Base-by-base conservation (phyloP, 164 flowering plant genomes). In the Berberis thunbergii region DNA sequence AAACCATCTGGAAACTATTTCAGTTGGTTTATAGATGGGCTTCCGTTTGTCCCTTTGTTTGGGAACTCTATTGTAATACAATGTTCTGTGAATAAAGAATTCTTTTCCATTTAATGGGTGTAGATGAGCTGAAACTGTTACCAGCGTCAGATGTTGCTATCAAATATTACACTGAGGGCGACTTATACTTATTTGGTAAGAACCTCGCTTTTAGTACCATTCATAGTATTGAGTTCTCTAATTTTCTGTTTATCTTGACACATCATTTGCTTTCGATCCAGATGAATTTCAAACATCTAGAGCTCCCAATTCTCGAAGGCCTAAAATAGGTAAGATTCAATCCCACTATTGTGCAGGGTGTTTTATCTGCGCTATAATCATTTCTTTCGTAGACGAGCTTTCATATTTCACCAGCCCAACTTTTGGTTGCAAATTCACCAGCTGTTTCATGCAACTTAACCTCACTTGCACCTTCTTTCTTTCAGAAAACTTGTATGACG, bases 231-330 rank as follows among this genome's bases (percentile, higher is more conserved):
- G 3, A 0, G n/a, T 52, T 52, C n/a, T 52, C 11, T 11, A 11
- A 52, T 4, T 4, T 52, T 52, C n/a, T 10, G n/a, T 52, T 6
- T 52, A 52, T 52, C 13, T 52, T 4, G n/a, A 7, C n/a, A 7
- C 0, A 11, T 26, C 4, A 1, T 52, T 52, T 12, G 8, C 2
- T 67, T 67, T 69, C 41, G 50, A 49, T 61, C 26, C 85, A 94
- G 98, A 94, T 86, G 98, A 94, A 79, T 94, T 90, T 66, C 98
- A 94, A 76, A 91, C 97, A 45, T 62, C 85, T 43, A 80, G 95
- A 76, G 70, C 72, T 65, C 97, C 97, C 39, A 48, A 78, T 59
- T 56, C 97, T 68, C 81, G 98, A 66, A 83, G 97, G 67, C 98
- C 98, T 67, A 83, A 75, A 70, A 90, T 94, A 74, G 96, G 98